These are phyloP conservation scores for Yamadazyma friedrichii DNA, from an alignment of 1,139 yeast genomes.

Conservation along the genomic window DNA sequence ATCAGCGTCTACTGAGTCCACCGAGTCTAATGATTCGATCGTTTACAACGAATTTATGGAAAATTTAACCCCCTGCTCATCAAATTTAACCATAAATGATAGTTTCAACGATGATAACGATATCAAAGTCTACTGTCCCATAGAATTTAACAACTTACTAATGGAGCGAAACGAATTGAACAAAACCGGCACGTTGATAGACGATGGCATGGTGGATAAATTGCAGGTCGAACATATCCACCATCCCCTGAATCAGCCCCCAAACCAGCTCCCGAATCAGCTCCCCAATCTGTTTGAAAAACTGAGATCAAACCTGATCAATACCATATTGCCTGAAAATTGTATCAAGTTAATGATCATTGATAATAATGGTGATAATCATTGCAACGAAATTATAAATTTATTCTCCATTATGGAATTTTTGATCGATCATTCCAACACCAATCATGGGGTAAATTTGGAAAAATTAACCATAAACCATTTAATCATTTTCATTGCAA, in stretches of 20 bases:
- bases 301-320: not conserved
- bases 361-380: not conserved
- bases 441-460: not conserved
- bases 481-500: constrained; percentile 19
- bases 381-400: not conserved
- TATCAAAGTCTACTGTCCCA: constrained; percentile 11
- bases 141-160: constrained; percentile 11
- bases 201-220: constrained; percentile 1
- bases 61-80: constrained; percentile 20
- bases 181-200: constrained; percentile 16
- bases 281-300: not conserved
- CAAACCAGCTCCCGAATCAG: no score
- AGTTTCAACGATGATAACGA: not conserved
- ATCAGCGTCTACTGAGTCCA: no score
- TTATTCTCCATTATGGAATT: not conserved
- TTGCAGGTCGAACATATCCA: not conserved
- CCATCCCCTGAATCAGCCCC: no score
- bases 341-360: not conserved
- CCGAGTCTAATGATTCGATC: constrained; percentile 1
- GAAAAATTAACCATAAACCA: constrained; percentile 18
- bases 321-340: not conserved
- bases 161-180: constrained; percentile 13
- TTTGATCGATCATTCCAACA: not conserved
- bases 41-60: constrained; percentile 12
- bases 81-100: constrained; percentile 11